phyloP scores from a whole-genome alignment of 768 basidiomycete genomes.

The Russula foetens region DNA sequence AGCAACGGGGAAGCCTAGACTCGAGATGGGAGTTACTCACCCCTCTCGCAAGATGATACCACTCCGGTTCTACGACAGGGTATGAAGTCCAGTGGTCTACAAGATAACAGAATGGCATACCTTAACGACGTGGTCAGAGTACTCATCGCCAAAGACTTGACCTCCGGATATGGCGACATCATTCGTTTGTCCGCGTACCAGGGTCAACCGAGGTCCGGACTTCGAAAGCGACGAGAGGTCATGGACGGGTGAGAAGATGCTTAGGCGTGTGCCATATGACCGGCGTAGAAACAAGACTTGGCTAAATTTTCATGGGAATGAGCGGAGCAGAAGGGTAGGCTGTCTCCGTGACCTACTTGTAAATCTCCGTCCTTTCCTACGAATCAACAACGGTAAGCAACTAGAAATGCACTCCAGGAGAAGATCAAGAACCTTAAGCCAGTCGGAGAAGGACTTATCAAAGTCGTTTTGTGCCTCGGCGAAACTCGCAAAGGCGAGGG shows the following conservation, averaged over 20 bases:
- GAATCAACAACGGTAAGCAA: background rate
- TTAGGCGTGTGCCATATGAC: slow-evolving; percentile 69
- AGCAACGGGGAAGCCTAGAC: background rate
- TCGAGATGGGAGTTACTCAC: slow-evolving; percentile 33
- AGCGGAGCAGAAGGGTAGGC: background rate
- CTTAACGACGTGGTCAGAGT: slow-evolving; percentile 89
- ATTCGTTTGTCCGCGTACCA: slow-evolving; percentile 63
- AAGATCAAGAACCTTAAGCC: slow-evolving; percentile 60
- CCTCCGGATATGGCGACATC: slow-evolving; percentile 72
- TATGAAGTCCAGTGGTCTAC: background rate
- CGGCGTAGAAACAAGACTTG: slow-evolving; percentile 84
- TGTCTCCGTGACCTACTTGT: slow-evolving; percentile 61
- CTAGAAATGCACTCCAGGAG: background rate
- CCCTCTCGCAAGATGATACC: slow-evolving; percentile 92
- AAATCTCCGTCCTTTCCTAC: slow-evolving; percentile 79
- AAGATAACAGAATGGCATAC: slow-evolving; percentile 31
- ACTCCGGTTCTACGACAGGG: slow-evolving; percentile 57
- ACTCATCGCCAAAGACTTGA: slow-evolving; percentile 89
- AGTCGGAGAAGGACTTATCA: slow-evolving; percentile 68
- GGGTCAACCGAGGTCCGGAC: slow-evolving; percentile 48
- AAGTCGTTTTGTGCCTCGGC: slow-evolving; percentile 58
- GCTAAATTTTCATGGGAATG: slow-evolving; percentile 32
- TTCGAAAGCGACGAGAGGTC: slow-evolving; percentile 80
- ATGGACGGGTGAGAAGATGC: slow-evolving; percentile 86
- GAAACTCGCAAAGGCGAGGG: slow-evolving; percentile 89